Percentiles rank a stretch among this genome's conserved stretches.
phyloP scores from a whole-genome alignment of 2,329 filamentous ascomycete genomes.

The Aspergillus sp. region DNA sequence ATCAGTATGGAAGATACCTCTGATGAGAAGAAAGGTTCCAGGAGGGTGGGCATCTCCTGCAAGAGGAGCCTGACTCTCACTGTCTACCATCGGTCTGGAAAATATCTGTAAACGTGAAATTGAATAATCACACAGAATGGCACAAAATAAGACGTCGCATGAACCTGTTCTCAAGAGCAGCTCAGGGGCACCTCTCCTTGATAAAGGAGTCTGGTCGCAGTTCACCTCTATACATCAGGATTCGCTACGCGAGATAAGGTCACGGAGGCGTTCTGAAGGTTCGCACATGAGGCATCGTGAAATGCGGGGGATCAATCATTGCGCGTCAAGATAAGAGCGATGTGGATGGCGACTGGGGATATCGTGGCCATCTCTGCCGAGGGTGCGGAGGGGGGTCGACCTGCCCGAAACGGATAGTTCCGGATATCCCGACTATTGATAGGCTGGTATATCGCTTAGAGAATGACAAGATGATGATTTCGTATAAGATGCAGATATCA shows the following conservation, averaged over 20 bases:
- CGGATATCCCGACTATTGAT: neutral
- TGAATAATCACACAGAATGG: too few species aligned
- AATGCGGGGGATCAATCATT: neutral
- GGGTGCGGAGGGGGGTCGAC: slow-evolving; percentile 16
- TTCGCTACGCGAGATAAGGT: neutral
- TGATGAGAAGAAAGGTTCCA: slow-evolving; percentile 26
- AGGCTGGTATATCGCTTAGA: neutral
- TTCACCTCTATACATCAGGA: too few species aligned
- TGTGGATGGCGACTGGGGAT: neutral
- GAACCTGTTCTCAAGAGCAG: too few species aligned
- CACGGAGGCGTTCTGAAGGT: neutral
- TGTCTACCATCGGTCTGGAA: slow-evolving; percentile 12
- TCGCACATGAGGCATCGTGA: neutral
- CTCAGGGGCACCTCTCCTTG: too few species aligned
- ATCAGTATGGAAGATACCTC: slow-evolving; percentile 11
- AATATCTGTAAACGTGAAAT: neutral
- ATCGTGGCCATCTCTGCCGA: neutral
- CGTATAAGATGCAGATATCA: neutral
- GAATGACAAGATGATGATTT: neutral
- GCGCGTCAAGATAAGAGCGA: neutral
- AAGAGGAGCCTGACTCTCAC: neutral
- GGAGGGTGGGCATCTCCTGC: slow-evolving; percentile 15
- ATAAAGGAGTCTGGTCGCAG: too few species aligned
- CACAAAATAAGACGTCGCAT: too few species aligned
- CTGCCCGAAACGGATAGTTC: slow-evolving; percentile 15